Conservation (phyloP, 768 basidiomycete species). For the Boletellus emodensis region DNA sequence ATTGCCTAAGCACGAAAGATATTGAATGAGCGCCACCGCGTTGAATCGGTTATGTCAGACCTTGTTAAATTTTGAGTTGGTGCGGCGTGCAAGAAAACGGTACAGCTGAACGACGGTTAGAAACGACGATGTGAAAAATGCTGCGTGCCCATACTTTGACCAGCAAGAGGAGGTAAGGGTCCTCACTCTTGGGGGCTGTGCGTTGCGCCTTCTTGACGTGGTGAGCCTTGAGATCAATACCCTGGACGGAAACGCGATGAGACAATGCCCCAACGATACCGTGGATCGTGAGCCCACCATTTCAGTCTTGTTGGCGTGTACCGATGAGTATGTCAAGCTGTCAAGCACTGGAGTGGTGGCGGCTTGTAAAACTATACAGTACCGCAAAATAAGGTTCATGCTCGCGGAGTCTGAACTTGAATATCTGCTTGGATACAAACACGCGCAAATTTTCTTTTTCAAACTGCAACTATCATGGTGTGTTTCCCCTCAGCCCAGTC, state of each 20-base stretch:
- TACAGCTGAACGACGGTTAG: constrained; percentile 64
- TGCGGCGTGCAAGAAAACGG: constrained; percentile 97
- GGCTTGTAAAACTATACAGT: constrained; percentile 72
- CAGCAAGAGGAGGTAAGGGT: constrained; percentile 95
- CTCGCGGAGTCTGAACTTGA: constrained; percentile 27
- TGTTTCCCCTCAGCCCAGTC: constrained; percentile 11
- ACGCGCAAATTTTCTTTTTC: constrained; percentile 39
- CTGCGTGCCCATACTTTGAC: constrained; percentile 71
- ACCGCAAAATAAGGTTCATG: constrained; percentile 35
- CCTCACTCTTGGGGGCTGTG: constrained; percentile 96
- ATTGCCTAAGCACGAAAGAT: constrained; percentile 54
- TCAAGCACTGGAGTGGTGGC: constrained; percentile 35
- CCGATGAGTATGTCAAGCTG: constrained; percentile 46
- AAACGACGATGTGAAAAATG: constrained; percentile 2
- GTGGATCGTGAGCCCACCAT: constrained; percentile 69
- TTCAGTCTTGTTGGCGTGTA: constrained; percentile 60
- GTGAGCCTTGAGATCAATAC: constrained; percentile 94
- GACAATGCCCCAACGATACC: constrained; percentile 20
- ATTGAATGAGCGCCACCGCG: constrained; percentile 16
- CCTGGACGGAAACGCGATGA: constrained; percentile 43
- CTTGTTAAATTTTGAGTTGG: constrained; percentile 96
- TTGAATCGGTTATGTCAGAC: constrained; percentile 33
- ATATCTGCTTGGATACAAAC: constrained; percentile 37
- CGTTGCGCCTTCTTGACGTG: constrained; percentile 98
- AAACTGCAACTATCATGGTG: constrained; percentile 70